Evolutionary conservation across 2,329 filamentous ascomycete species (phyloP), one percentile per base, ranked within the genome.

Genomic region (Alternaria brassicae): DNA sequence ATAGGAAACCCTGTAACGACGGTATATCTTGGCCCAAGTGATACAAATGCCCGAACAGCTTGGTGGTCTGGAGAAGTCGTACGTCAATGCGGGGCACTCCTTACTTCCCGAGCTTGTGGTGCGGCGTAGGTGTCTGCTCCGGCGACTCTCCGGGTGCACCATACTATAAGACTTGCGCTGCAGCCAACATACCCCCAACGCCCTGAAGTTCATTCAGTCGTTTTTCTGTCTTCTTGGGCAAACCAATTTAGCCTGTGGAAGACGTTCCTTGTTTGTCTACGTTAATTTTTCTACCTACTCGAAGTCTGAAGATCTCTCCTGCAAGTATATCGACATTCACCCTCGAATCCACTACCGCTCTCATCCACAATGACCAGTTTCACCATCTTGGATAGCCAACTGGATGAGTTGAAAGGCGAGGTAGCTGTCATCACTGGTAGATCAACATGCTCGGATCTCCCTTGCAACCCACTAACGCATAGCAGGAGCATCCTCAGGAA

Each of bases 401-500:
- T 86, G 4, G 60, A 63, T 12, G 63, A 70, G 39, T 73, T 86
- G 34, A 81, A 81, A 59, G 82, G 78, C 60, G 82, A 85, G 68
- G 80, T 85, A 21, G 78, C 84, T n/a, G 67, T 86, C 25, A 76
- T 87, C 13, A 86, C 84, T 53, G 83, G 83, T 83, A 75, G 17
- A 45, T 19, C 7, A 23, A 12, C 13, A 25, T 28, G 12, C 8
- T 23, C 32, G 23, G 17, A n/a, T 5, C 15, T 45, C 21, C 13
- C 30, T 17, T 8, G 5, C 41, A 25, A 2, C 4, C 19, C 25
- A 3, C 28, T 56, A 4, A 58, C 42, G 57, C 9, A 52, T 34
- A 27, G 0, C 36, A 82, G 85, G 86, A 48, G 84, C 84, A 56
- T 85, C 84, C 0, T 86, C 85, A 2, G 87, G 87, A 15, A 89